Evolutionary conservation across 2,329 filamentous ascomycete genomes (phyloP).

Genomic region (Parastagonospora avenae): DNA sequence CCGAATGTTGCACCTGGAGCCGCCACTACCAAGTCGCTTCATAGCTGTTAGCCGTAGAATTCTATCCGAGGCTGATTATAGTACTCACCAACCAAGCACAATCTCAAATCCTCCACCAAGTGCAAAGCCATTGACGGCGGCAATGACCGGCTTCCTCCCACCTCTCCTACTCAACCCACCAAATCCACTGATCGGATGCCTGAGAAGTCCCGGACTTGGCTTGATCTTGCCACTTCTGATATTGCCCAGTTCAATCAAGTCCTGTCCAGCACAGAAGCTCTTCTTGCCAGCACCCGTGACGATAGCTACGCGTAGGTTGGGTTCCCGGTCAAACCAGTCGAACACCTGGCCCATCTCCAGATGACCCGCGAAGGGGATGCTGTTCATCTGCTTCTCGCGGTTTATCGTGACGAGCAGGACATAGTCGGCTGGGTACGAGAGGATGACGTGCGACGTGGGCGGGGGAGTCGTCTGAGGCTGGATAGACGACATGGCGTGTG

Average conservation of each 20-base stretch:
- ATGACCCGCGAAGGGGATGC: conserved; percentile 48
- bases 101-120: conserved; percentile 65
- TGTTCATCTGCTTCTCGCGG: conserved; percentile 57
- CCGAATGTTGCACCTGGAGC: conserved; percentile 58
- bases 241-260: conserved; percentile 55
- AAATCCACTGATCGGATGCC: conserved; percentile 57
- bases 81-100: conserved; percentile 57
- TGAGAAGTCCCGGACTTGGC: conserved; percentile 28
- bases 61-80: not conserved
- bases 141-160: conserved; percentile 66
- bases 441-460: conserved; percentile 40
- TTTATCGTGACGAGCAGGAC: conserved; percentile 61
- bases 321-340: conserved; percentile 60
- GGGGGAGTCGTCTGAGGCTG: conserved; percentile 38
- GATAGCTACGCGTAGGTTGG: conserved; percentile 53
- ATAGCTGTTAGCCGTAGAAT: conserved; percentile 7
- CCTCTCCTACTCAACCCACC: conserved; percentile 60
- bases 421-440: conserved; percentile 54
- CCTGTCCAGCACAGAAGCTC: conserved; percentile 62
- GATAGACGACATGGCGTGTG: conserved; percentile 30
- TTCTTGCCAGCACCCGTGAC: conserved; percentile 58
- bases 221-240: conserved; percentile 33
- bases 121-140: conserved; percentile 63
- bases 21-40: conserved; percentile 59
- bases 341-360: conserved; percentile 57